Conservation (phyloP, 2,329 filamentous ascomycete genomes). For the Aureobasidium sp. region DNA sequence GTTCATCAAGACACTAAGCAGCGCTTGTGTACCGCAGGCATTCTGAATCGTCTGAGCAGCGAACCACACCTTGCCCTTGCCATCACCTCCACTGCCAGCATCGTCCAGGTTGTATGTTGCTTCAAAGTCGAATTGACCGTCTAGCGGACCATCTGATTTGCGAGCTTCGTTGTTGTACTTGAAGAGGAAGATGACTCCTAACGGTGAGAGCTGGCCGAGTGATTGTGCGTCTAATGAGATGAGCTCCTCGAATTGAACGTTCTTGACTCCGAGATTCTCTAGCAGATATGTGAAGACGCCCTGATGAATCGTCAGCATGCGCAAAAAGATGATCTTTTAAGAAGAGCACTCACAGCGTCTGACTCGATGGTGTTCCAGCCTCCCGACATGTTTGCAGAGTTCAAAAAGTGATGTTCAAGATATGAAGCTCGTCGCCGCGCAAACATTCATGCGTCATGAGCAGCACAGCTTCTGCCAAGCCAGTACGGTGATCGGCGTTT, state of each 20-base stretch:
- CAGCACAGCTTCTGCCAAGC: background rate
- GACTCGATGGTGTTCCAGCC: constrained; percentile 98
- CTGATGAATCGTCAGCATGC: constrained; percentile 33
- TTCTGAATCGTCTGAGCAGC: constrained; percentile 97
- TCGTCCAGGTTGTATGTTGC: constrained; percentile 49
- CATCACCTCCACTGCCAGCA: constrained; percentile 20
- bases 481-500: background rate
- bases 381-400: constrained; percentile 35
- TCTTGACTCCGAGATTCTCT: constrained; percentile 81
- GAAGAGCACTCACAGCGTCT: constrained; percentile 64
- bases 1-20: constrained; percentile 87
- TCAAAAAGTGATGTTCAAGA: background rate
- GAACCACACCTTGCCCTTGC: constrained; percentile 61
- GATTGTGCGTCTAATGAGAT: constrained; percentile 74
- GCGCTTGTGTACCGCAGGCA: constrained; percentile 91
- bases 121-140: constrained; percentile 71
- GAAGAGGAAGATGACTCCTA: constrained; percentile 96
- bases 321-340: background rate
- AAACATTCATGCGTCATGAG: constrained; percentile 11
- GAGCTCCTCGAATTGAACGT: constrained; percentile 95
- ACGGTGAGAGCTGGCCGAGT: constrained; percentile 50
- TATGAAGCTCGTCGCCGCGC: background rate
- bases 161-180: constrained; percentile 75
- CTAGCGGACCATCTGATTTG: constrained; percentile 58
- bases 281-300: constrained; percentile 97